Conservation (phyloP, 140 eudicot genomes). For the Cichorium intybus region DNA sequence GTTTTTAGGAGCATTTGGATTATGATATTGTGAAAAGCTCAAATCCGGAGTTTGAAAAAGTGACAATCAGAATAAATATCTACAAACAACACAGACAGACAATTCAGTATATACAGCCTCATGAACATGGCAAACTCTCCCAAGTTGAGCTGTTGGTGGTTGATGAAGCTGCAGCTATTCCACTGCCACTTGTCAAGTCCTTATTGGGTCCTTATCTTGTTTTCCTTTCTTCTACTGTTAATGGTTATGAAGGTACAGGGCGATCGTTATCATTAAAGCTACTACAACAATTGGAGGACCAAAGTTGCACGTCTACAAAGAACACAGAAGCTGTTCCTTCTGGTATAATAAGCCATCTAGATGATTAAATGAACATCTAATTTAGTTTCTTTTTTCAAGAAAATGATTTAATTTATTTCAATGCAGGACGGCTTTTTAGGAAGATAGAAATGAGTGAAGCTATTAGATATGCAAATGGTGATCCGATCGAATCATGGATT, state of each 20-base stretch:
- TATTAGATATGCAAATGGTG: constrained; percentile 91
- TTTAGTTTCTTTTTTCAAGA: constrained; percentile 1
- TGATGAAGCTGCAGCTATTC: constrained; percentile 99
- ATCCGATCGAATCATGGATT: constrained; percentile 94
- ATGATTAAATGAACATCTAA: background rate
- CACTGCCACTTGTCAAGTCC: constrained; percentile 88
- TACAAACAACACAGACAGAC: constrained; percentile 90
- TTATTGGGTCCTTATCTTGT: constrained; percentile 91
- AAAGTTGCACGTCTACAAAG: constrained; percentile 57
- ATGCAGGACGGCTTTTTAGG: constrained; percentile 79
- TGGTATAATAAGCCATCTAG: constrained; percentile 35
- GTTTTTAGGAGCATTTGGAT: constrained; percentile 80
- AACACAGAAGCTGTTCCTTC: constrained; percentile 49
- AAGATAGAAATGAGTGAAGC: constrained; percentile 85
- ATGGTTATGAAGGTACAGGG: constrained; percentile 99
- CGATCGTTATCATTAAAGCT: constrained; percentile 83
- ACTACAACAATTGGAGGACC: constrained; percentile 85
- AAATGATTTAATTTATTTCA: constrained; percentile 6
- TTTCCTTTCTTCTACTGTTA: constrained; percentile 94
- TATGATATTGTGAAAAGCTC: constrained; percentile 86
- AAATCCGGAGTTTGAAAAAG: constrained; percentile 66
- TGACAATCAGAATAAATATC: constrained; percentile 72
- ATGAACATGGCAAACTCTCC: constrained; percentile 80
- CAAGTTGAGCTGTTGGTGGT: constrained; percentile 95
- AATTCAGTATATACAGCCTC: constrained; percentile 91